phyloP scores from a whole-genome alignment of 2,329 filamentous ascomycete genomes.

The Sporothrix globosa region DNA sequence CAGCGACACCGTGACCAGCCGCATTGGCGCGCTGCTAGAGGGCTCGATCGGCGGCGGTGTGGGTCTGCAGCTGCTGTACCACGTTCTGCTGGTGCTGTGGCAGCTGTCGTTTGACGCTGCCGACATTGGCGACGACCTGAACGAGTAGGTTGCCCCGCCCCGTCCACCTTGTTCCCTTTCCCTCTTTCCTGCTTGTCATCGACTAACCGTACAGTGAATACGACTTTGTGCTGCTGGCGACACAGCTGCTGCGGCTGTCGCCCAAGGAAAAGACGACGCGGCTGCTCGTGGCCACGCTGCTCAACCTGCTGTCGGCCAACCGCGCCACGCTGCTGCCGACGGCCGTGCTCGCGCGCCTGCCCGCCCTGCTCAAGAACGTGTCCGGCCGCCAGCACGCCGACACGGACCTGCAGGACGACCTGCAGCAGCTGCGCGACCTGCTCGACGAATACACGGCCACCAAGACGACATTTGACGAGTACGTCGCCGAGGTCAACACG shows the following conservation, averaged over 20 bases:
- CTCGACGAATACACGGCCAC: slow-evolving; percentile 70
- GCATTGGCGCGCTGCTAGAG: slow-evolving; percentile 52
- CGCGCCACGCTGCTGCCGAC: slow-evolving; percentile 76
- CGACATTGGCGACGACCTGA: slow-evolving; percentile 71
- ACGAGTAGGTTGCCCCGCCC: slow-evolving; percentile 67
- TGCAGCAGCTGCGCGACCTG: slow-evolving; percentile 63
- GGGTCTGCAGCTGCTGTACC: slow-evolving; percentile 89
- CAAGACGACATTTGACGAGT: slow-evolving; percentile 83
- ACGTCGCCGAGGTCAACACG: slow-evolving; percentile 80
- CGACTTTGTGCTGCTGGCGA: slow-evolving; percentile 88
- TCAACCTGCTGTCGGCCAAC: slow-evolving; percentile 77
- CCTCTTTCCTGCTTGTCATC: not conserved
- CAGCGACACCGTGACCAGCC: slow-evolving; percentile 24
- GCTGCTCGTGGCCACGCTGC: slow-evolving; percentile 83
- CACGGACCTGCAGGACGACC: slow-evolving; percentile 65
- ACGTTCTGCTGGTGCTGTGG: slow-evolving; percentile 92
- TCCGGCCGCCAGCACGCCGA: slow-evolving; percentile 65
- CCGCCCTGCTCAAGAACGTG: slow-evolving; percentile 65
- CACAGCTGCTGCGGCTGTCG: slow-evolving; percentile 86
- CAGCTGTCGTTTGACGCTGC: slow-evolving; percentile 94
- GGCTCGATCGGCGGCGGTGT: slow-evolving; percentile 75
- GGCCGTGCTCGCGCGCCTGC: slow-evolving; percentile 83
- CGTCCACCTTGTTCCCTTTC: not conserved
- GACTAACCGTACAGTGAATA: slow-evolving; percentile 67
- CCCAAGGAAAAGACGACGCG: slow-evolving; percentile 98